phyloP scores from a whole-genome alignment of 495 filamentous ascomycete genomes.

The Xylaria curta region DNA sequence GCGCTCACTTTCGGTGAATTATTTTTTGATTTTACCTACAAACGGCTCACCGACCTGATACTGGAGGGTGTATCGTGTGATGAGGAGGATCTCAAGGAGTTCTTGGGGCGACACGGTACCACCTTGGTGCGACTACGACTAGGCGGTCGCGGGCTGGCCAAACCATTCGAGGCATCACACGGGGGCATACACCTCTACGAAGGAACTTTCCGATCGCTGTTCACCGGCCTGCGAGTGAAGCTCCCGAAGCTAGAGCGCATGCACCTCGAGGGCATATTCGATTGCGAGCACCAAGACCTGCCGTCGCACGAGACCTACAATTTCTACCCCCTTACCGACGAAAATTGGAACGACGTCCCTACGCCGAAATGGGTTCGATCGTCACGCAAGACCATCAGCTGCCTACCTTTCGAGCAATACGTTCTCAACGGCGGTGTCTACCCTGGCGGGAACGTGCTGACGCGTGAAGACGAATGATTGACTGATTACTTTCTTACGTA shows the following conservation, averaged over 20 bases:
- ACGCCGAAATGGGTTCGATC: conserved; percentile 34
- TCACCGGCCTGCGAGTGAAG: conserved; percentile 45
- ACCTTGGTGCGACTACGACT: conserved; percentile 52
- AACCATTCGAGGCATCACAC: conserved; percentile 45
- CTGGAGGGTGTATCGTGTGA: conserved; percentile 52
- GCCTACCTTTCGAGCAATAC: conserved; percentile 49
- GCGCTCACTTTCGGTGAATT: conserved; percentile 47
- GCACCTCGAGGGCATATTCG: conserved; percentile 54
- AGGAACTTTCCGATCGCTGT: conserved; percentile 50
- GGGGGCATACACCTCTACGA: conserved; percentile 55
- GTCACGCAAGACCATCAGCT: conserved; percentile 49
- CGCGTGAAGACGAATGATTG: conserved; percentile 30
- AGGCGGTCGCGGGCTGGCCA: conserved; percentile 52
- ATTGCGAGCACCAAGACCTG: conserved; percentile 46
- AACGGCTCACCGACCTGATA: conserved; percentile 49
- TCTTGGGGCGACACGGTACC: conserved; percentile 48
- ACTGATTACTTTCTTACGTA: not conserved
- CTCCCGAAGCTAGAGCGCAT: conserved; percentile 47
- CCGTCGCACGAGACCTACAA: conserved; percentile 50
- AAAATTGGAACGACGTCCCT: conserved; percentile 46
- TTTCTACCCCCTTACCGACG: conserved; percentile 52
- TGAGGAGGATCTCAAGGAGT: conserved; percentile 52
- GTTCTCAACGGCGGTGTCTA: conserved; percentile 49
- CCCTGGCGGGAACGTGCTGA: conserved; percentile 35
- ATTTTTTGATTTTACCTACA: conserved; percentile 46